phyloP scores from a whole-genome alignment of 1,284 basidiomycete genomes.

The Sporisorium sorghi region DNA sequence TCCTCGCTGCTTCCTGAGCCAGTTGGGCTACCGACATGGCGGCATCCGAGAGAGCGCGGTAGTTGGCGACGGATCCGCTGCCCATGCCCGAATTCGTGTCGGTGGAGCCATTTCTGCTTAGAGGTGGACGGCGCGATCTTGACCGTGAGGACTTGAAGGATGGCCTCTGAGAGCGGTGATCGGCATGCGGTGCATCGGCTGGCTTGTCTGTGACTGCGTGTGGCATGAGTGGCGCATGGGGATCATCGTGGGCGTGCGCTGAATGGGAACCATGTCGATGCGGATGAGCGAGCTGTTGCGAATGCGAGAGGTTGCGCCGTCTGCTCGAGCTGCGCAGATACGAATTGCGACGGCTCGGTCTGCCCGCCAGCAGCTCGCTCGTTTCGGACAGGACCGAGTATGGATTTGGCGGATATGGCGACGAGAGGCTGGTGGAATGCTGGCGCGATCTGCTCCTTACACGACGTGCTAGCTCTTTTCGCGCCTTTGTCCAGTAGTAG shows the following conservation, averaged over 20 bases:
- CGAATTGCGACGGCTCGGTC: constrained; percentile 22
- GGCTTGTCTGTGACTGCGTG: constrained; percentile 7
- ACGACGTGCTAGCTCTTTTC: constrained; percentile 16
- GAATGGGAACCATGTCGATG: constrained; percentile 5
- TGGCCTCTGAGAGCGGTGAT: neutral
- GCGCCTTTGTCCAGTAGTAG: constrained; percentile 48
- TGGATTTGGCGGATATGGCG: constrained; percentile 27
- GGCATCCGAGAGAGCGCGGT: constrained; percentile 49
- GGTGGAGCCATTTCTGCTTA: constrained; percentile 18
- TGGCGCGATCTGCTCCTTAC: constrained; percentile 10
- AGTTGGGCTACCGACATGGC: constrained; percentile 54
- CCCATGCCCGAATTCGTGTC: constrained; percentile 13
- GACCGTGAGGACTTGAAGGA: constrained; percentile 18
- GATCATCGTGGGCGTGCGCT: constrained; percentile 5
- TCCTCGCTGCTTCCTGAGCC: constrained; percentile 47
- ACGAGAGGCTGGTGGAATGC: constrained; percentile 20
- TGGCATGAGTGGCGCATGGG: constrained; percentile 5
- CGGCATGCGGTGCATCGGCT: neutral
- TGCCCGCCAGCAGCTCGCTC: constrained; percentile 31
- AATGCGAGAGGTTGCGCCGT: constrained; percentile 22
- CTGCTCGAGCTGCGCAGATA: constrained; percentile 24
- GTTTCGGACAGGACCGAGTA: constrained; percentile 43
- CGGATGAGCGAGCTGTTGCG: constrained; percentile 17
- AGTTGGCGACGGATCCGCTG: constrained; percentile 27
- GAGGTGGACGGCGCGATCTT: constrained; percentile 23